A percentile compares a stretch with the other conserved stretches of the same genome.
These are phyloP conservation scores for Saitozyma sp. DNA, from an alignment of 768 basidiomycete genomes.

Conservation along the genomic window DNA sequence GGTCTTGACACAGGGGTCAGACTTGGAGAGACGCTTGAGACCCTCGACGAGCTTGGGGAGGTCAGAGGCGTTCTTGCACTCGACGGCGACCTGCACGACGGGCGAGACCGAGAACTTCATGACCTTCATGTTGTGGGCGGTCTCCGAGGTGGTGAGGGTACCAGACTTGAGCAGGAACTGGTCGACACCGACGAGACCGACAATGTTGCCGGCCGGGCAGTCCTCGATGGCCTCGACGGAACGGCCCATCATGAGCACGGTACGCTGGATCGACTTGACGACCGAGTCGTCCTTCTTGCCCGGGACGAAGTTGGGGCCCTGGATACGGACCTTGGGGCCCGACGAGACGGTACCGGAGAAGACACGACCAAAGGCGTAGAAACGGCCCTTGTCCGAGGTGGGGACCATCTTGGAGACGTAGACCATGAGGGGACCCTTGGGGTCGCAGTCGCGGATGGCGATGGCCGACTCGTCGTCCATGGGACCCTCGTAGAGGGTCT, in stretches of 20 bases:
- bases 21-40: slow-evolving; percentile 99
- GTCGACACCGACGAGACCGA: slow-evolving; percentile 99
- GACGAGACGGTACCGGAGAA: slow-evolving; percentile 97
- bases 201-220: slow-evolving; percentile 97
- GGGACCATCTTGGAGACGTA: slow-evolving; percentile 99
- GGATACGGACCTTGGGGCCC: slow-evolving; percentile 98
- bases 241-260: slow-evolving; percentile 99
- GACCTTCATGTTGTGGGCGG: slow-evolving; percentile 99
- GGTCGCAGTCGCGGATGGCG: slow-evolving; percentile 96
- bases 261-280: slow-evolving; percentile 96
- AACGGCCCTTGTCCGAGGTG: slow-evolving; percentile 98
- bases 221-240: slow-evolving; percentile 98
- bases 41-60: slow-evolving; percentile 99
- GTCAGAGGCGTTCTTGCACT: slow-evolving; percentile 99
- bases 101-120: slow-evolving; percentile 99
- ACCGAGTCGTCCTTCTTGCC: slow-evolving; percentile 99
- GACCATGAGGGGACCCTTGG: slow-evolving; percentile 90
- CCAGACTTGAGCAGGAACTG: slow-evolving; percentile 99
- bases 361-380: slow-evolving; percentile 99
- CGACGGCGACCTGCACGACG: slow-evolving; percentile 97
- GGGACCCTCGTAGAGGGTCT: slow-evolving; percentile 99
- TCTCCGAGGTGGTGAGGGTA: slow-evolving; percentile 95
- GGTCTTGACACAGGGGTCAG: slow-evolving; percentile 97
- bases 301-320: slow-evolving; percentile 97
- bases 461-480: slow-evolving; percentile 99